Evolutionary conservation across 176 grass and related monocot species (phyloP).

Genomic region (Guadua angustifolia): DNA sequence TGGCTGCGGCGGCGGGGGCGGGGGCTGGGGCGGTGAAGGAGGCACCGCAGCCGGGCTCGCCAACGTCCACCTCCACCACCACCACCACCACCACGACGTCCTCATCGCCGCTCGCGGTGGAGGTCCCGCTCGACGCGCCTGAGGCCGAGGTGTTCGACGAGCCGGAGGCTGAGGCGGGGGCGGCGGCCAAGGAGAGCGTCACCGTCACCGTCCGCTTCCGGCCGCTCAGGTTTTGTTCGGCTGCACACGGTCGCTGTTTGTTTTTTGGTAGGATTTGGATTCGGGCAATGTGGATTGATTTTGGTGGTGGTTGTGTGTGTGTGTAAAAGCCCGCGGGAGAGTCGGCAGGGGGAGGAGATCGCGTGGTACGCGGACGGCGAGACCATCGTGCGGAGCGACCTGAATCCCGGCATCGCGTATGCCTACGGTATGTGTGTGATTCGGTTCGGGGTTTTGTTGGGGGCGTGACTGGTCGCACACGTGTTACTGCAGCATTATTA

Average conservation of each 20-base stretch:
- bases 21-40: slow-evolving; percentile 19
- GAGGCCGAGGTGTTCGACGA: slow-evolving; percentile 48
- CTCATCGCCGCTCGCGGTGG: slow-evolving; percentile 64
- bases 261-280: slow-evolving; percentile 38
- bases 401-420: slow-evolving; percentile 79
- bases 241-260: not conserved
- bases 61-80: slow-evolving; percentile 69
- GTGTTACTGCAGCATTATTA: not conserved
- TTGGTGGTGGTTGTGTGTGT: slow-evolving; percentile 41
- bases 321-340: slow-evolving; percentile 85
- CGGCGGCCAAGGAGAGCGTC: slow-evolving; percentile 79
- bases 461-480: not conserved
- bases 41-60: slow-evolving; percentile 59
- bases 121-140: slow-evolving; percentile 66
- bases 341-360: slow-evolving; percentile 96
- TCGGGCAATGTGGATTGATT: slow-evolving; percentile 56
- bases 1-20: slow-evolving; percentile 22
- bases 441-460: not conserved
- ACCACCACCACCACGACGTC: slow-evolving; percentile 66
- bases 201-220: slow-evolving; percentile 97
- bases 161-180: slow-evolving; percentile 44
- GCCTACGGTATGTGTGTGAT: slow-evolving; percentile 85
- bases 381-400: slow-evolving; percentile 83
- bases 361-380: slow-evolving; percentile 98
- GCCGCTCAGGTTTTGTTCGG: slow-evolving; percentile 71